phyloP scores from a whole-genome alignment of 2,329 filamentous ascomycete genomes.

The Amylocarpus encephaloides region DNA sequence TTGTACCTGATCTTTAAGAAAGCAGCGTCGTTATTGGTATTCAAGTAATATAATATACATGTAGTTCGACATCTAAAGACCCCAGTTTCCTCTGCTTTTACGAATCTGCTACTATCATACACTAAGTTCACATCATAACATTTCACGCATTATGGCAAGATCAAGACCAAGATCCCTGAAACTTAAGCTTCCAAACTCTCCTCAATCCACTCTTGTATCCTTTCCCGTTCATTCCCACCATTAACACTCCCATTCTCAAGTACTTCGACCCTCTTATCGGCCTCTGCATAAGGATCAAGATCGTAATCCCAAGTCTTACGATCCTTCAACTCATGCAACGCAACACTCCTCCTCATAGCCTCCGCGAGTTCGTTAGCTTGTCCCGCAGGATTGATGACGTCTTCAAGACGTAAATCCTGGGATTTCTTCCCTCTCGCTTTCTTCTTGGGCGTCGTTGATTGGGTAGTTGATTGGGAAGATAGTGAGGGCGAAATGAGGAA shows the following conservation, averaged over 20 bases:
- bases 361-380: slow-evolving; percentile 23
- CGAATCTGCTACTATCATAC: background rate
- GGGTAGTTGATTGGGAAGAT: background rate
- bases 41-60: no score
- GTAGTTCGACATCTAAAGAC: no score
- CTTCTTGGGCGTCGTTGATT: background rate
- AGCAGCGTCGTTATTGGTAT: no score
- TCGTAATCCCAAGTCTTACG: slow-evolving; percentile 21
- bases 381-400: background rate
- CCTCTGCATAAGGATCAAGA: slow-evolving; percentile 15
- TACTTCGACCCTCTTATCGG: slow-evolving; percentile 13
- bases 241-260: background rate
- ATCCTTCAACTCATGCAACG: slow-evolving; percentile 21
- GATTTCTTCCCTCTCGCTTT: background rate
- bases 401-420: background rate
- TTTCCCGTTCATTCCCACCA: background rate
- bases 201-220: slow-evolving; percentile 18
- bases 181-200: slow-evolving; percentile 3
- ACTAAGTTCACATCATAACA: background rate
- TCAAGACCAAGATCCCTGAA: background rate
- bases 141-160: background rate
- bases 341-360: slow-evolving; percentile 25
- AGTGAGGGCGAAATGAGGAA: slow-evolving; percentile 15
- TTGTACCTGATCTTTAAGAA: no score
- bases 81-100: no score